Conservation (phyloP, 108 stramenopile species). For the Pinguiococcus pyrenoidosus region DNA sequence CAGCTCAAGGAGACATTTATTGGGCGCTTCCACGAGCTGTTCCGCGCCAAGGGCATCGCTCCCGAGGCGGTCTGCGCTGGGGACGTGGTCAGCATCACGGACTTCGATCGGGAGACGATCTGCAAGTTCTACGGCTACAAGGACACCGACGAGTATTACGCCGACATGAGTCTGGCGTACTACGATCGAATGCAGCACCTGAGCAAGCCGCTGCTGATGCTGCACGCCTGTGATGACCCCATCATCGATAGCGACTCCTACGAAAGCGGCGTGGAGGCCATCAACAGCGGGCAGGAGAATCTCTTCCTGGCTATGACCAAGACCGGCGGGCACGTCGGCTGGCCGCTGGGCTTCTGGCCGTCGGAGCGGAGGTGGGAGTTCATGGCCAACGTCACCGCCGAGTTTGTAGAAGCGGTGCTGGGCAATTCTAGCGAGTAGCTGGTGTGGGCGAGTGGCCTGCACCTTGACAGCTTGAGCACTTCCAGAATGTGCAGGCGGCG, state of each 20-base stretch:
- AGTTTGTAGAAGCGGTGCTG: neutral
- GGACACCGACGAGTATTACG: neutral
- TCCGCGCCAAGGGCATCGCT: neutral
- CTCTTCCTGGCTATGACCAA: neutral
- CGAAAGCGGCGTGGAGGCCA: neutral
- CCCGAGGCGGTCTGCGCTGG: neutral
- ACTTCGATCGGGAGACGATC: neutral
- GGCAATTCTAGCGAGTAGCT: no score
- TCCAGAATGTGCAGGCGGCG: no score
- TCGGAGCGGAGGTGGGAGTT: neutral
- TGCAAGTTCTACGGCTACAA: slow-evolving; percentile 4
- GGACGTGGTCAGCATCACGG: neutral
- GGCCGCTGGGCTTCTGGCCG: neutral
- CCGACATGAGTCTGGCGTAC: neutral
- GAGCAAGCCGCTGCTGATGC: neutral
- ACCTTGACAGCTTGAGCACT: no score
- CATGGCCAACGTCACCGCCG: neutral
- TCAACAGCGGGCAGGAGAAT: slow-evolving; percentile 14
- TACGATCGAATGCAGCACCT: neutral
- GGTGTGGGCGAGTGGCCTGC: no score
- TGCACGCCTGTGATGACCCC: slow-evolving; percentile 8
- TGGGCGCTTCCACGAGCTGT: neutral
- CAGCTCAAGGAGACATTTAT: slow-evolving; percentile 1
- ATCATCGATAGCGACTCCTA: neutral
- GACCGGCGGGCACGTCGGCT: slow-evolving; percentile 6